Evolutionary conservation across 805 yeast species (phyloP).

Genomic region (Wickerhamomyces sydowiorum): DNA sequence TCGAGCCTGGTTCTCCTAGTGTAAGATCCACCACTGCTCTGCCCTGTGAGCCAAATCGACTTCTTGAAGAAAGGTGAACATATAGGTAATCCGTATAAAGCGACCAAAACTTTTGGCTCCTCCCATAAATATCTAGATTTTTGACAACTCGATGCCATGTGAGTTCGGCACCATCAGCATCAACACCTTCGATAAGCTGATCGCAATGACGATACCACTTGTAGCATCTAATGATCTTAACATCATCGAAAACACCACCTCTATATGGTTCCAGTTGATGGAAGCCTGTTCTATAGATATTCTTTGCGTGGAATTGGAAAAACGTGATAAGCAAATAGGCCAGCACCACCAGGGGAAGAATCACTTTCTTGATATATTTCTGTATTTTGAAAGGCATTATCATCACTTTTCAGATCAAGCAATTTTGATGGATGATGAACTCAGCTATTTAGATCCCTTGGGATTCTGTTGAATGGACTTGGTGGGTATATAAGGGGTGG

Average conservation of each 20-base stretch:
- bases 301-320: constrained; percentile 16
- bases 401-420: neutral
- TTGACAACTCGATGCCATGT: constrained; percentile 23
- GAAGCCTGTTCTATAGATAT: constrained; percentile 14
- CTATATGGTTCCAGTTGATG: constrained; percentile 15
- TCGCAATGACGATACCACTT: constrained; percentile 25
- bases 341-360: constrained; percentile 11
- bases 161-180: constrained; percentile 3
- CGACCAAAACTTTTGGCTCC: constrained; percentile 8
- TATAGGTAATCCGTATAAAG: constrained; percentile 23
- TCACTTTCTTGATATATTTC: constrained; percentile 5
- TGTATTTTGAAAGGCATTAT: neutral
- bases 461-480: no score
- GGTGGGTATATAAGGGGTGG: no score
- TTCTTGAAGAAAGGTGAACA: constrained; percentile 15
- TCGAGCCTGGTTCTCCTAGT: constrained; percentile 26
- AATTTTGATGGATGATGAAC: no score
- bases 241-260: constrained; percentile 26
- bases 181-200: constrained; percentile 14
- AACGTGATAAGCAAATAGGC: constrained; percentile 8
- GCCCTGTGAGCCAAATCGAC: constrained; percentile 6
- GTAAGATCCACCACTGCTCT: constrained; percentile 41
- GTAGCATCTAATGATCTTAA: constrained; percentile 24
- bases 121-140: constrained; percentile 18
- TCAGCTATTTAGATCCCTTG: no score